Percentiles rank a stretch among this genome's conserved stretches.
Conservation (phyloP, 192 early-diverging fungal genomes). For the Dissophora ornata region DNA sequence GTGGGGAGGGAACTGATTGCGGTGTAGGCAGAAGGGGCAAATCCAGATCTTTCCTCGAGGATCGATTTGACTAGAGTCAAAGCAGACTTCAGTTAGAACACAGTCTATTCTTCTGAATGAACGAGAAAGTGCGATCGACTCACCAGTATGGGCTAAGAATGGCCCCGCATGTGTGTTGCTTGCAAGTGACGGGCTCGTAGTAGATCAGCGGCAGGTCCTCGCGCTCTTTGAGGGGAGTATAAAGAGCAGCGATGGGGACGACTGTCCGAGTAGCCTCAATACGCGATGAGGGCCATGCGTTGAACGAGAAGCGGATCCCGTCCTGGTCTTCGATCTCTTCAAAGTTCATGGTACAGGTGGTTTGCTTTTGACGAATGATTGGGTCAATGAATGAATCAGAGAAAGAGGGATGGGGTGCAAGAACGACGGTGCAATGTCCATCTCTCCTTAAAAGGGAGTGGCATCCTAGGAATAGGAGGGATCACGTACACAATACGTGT, state of each 20-base stretch:
- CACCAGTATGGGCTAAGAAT: conserved; percentile 99
- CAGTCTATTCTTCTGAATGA: too few relatives aligned
- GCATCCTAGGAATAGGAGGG: too few relatives aligned
- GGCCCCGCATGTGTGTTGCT: conserved; percentile 88
- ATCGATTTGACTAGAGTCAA: conserved; percentile 86
- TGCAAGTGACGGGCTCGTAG: conserved; percentile 99
- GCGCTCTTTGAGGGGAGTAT: conserved; percentile 95
- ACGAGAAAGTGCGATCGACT: too few relatives aligned
- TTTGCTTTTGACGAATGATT: too few relatives aligned
- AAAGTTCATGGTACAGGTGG: conserved; percentile 72
- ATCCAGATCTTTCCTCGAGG: conserved; percentile 97
- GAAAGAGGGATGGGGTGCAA: too few relatives aligned
- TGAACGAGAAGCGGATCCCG: conserved; percentile 97
- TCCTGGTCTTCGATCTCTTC: conserved; percentile 93
- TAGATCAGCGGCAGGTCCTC: conserved; percentile 84
- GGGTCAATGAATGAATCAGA: too few relatives aligned
- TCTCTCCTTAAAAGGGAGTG: too few relatives aligned
- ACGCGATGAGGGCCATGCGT: conserved; percentile 94
- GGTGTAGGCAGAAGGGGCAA: conserved; percentile 97
- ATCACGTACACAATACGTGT: too few relatives aligned
- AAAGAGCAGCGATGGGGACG: conserved; percentile 92
- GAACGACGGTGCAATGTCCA: too few relatives aligned
- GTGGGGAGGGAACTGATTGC: conserved; percentile 97
- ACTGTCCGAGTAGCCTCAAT: conserved; percentile 95
- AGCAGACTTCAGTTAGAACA: too few relatives aligned